These are phyloP conservation scores for Elongisporangium anandrum DNA, from an alignment of 352 stramenopile species.

Conservation along the genomic window DNA sequence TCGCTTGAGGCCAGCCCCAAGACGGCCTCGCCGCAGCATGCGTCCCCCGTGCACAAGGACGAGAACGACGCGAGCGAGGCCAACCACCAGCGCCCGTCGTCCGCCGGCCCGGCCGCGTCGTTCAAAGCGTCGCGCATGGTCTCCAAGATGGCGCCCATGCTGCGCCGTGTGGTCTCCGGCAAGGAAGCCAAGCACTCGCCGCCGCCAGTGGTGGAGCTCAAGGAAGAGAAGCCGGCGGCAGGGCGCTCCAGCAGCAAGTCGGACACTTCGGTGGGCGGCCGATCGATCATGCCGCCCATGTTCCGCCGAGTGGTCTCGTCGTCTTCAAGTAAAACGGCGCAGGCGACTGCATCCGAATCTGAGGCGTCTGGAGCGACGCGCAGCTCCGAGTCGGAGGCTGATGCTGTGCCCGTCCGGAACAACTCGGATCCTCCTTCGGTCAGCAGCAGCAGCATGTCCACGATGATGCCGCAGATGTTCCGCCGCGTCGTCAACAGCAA, in stretches of 20 bases:
- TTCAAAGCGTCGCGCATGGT: conserved; percentile 49
- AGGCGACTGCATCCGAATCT: neutral
- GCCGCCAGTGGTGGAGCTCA: neutral
- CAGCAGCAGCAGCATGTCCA: neutral
- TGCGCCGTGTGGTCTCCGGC: conserved; percentile 18
- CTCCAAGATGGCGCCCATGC: conserved; percentile 58
- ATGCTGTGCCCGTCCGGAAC: neutral
- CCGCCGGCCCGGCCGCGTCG: neutral
- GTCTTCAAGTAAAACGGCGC: neutral
- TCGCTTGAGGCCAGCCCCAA: neutral
- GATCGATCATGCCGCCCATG: neutral
- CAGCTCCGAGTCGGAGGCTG: neutral
- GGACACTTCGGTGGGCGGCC: no score
- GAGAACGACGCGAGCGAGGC: conserved; percentile 1
- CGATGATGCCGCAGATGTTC: neutral
- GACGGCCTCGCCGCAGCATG: neutral
- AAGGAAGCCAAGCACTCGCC: conserved; percentile 1
- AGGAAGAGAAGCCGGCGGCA: neutral
- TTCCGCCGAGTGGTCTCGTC: neutral
- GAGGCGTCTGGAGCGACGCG: neutral
- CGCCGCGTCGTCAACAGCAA: neutral
- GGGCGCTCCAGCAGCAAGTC: no score
- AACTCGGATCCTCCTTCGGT: neutral
- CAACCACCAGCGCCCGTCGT: conserved; percentile 2
- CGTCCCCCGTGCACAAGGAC: neutral